Base-by-base conservation (phyloP, 805 yeast species). In the Brettanomyces custersianus region DNA sequence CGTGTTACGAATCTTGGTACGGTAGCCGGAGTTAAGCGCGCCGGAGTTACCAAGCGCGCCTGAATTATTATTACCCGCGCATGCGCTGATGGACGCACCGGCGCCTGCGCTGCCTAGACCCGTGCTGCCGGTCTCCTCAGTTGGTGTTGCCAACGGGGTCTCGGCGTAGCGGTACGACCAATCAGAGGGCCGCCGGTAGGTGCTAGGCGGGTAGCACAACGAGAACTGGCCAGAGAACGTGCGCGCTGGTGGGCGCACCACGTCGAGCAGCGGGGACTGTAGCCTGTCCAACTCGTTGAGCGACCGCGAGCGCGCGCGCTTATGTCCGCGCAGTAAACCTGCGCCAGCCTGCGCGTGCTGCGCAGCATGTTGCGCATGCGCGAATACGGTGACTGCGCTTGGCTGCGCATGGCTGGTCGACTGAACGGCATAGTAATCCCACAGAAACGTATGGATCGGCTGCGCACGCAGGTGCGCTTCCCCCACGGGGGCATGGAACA, bases 401-500 rank as follows among this genome's bases (percentile, higher is more conserved):
- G 25, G 25, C n/a, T n/a, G n/a, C n/a, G n/a, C n/a, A n/a, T n/a
- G n/a, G 9, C 11, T 9, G 25, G 25, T 22, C 13, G 29, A 26
- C 7, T 26, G 16, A 12, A 8, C 3, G 7, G 20, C 29, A 30
- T 42, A 37, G 28, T 57, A 58, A 24, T 58, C 61, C 62, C 62
- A 58, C 31, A 58, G 40, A 25, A 54, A 48, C 2, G 59, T 48
- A 32, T 46, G 47, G 19, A 58, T 20, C 4, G 62, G 59, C 11
- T 31, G 38, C 25, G 54, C n/a, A n/a, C n/a, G n/a, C n/a, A n/a
- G n/a, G n/a, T n/a, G n/a, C n/a, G n/a, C n/a, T n/a, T n/a, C n/a
- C n/a, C n/a, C n/a, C n/a, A n/a, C 60, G 41, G 55, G 60, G 42
- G 55, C 55, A 3, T 45, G 37, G 21, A 44, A 45, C 19, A 58